Base-by-base conservation (phyloP, 129 eudicot genomes). In the Solidago caesia region DNA sequence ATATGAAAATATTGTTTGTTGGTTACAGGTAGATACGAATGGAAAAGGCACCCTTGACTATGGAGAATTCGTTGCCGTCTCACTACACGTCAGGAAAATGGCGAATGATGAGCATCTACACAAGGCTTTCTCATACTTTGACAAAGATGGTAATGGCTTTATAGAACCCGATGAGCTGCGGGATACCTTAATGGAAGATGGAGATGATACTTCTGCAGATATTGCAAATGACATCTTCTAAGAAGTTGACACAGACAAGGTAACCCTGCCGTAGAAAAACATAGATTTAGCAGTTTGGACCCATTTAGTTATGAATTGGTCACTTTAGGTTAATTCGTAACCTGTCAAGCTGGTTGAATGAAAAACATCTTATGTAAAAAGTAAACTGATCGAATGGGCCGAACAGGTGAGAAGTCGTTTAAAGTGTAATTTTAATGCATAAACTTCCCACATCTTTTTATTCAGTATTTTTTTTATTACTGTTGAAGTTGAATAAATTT, bases 231-330 rank as follows among this genome's bases (percentile, higher is more conserved):
- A 87, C 77, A 92, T 92, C 63, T 87, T 92, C 84, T 94, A 92
- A 84, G 97, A 92, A 80, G 97, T 92, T 75, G 97, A 92, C 79
- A 89, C 85, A 0, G 94, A 92, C 77, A 92, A 92, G 94, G 97
- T 92, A 51, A 82, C 14, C 7, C 7, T 44, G 26, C 16, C 52
- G 2, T 10, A 3, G 12, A 44, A 27, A 11, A 21, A 1, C n/a
- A 12, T 44, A 27, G 26, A 11, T 26, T 42, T 61, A 5, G 67
- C 45, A 61, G n/a, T 29, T 61, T 61, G 8, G 45, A 62, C 43
- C 21, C 67, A 1, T 62, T 3, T 62, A 33, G 14, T 4, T 33
- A 33, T 26, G 7, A 10, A 62, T 62, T 14, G 67, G 67, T 29
- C 8, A 21, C 26, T 33, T 33, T 62, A 44, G 67, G 67, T 33